These are phyloP conservation scores for Phytopythium chamaehyphon DNA, from an alignment of 352 stramenopile species.

Conservation along the genomic window DNA sequence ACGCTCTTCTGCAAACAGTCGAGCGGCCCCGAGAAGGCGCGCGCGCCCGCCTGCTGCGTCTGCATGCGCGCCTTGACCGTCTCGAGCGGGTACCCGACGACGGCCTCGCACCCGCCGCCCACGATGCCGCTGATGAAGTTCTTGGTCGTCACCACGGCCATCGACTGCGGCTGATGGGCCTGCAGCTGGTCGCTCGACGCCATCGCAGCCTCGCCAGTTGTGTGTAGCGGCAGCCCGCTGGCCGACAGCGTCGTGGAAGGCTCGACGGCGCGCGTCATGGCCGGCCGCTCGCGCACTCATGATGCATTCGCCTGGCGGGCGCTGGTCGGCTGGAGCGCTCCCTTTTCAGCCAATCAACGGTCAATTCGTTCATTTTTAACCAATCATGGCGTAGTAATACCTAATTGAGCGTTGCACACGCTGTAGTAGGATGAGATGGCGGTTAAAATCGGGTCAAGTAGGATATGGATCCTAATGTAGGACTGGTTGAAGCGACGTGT, in stretches of 20 bases:
- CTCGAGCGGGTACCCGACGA: constrained; percentile 65
- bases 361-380: no score
- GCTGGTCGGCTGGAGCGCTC: no score
- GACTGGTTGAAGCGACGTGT: background rate
- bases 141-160: constrained; percentile 49
- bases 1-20: constrained; percentile 60
- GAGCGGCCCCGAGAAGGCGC: constrained; percentile 34
- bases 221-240: constrained; percentile 4
- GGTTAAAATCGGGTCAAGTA: no score
- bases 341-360: no score
- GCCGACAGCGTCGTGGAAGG: constrained; percentile 7
- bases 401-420: no score
- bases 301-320: no score
- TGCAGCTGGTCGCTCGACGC: background rate
- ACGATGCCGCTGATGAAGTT: constrained; percentile 63
- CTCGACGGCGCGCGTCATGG: constrained; percentile 7
- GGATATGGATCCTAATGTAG: no score
- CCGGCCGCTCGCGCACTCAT: background rate
- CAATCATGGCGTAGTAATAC: no score
- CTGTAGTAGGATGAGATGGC: no score
- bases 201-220: background rate
- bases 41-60: constrained; percentile 35
- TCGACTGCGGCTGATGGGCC: constrained; percentile 20
- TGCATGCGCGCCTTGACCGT: constrained; percentile 70
- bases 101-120: constrained; percentile 47